A percentile compares a stretch with the other conserved stretches of the same genome.
These are phyloP conservation scores for Scheffersomyces lignosus DNA, from an alignment of 805 yeast species.

Conservation along the genomic window DNA sequence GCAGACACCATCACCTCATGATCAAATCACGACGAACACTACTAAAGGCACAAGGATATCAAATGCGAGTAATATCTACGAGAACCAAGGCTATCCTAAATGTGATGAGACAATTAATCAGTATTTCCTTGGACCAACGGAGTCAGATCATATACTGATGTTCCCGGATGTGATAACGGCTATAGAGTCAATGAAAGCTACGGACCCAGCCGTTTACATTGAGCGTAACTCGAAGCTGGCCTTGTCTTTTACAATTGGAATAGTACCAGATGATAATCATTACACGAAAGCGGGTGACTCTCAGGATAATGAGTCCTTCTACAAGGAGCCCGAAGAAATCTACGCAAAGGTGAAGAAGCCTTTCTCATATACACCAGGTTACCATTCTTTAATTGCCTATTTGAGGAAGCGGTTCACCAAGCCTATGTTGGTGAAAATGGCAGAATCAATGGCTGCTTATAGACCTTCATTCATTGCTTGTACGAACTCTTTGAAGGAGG, in stretches of 20 bases:
- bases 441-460: constrained; percentile 84
- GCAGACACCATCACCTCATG: constrained; percentile 15
- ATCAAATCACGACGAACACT: not conserved
- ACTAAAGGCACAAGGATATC: not conserved
- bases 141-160: constrained; percentile 39
- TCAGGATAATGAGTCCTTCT: constrained; percentile 14
- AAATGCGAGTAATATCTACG: constrained; percentile 12
- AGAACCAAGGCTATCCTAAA: constrained; percentile 33
- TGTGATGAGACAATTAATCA: constrained; percentile 66
- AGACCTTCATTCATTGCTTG: constrained; percentile 93
- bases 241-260: constrained; percentile 50
- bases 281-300: constrained; percentile 17
- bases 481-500: constrained; percentile 83
- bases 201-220: constrained; percentile 42
- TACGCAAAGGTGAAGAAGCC: constrained; percentile 75
- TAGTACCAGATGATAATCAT: constrained; percentile 35
- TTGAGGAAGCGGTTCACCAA: constrained; percentile 69
- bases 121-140: constrained; percentile 59
- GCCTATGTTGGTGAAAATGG: constrained; percentile 73
- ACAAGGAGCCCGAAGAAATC: constrained; percentile 71
- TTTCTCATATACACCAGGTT: constrained; percentile 88
- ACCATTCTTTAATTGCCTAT: constrained; percentile 76
- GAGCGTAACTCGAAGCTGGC: constrained; percentile 40
- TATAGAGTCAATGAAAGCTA: constrained; percentile 36
- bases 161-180: constrained; percentile 62